Evolutionary conservation across 2,329 filamentous ascomycete species (phyloP), one percentile per base, ranked within the genome.

Genomic region (Colletotrichum spaethianum): DNA sequence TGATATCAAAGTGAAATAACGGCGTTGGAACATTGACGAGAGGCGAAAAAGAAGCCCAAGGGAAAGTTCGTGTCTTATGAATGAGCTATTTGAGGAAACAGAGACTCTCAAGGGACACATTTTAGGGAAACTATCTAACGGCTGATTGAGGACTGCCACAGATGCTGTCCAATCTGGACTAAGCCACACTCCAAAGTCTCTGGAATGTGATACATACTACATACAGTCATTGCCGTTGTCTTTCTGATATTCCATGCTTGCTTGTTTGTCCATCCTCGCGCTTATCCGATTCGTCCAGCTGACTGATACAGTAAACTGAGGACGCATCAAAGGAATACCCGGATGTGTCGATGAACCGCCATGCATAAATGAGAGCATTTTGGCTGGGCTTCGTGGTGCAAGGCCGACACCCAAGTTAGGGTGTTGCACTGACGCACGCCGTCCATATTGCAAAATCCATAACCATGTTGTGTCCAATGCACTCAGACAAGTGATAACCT

Each of bases 381-480:
- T 71, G 71, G 64, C 38, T 52, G 63, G 67, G 59, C 55, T 56
- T 68, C 56, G 28, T 33, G 52, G 65, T 56, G 72, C 46, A 69
- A 67, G 61, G 62, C 53, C 65, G 72, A 74, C 31, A 33, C 64
- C 56, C 68, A 28, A 33, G 26, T 26, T 12, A 16, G 46, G 65
- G 67, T n/a, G n/a, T 55, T 72, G 60, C 70, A 62, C 52, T 50
- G 67, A 62, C 55, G 48, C 68, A 65, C 55, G 61, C 66, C 67
- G 53, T 69, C 66, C 82, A 84, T 86, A 87, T 86, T 84, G 86
- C 86, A 88, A 88, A 88, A 88, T 84, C 82, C 84, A 84, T 89
- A 89, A 89, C 81, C 85, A 89, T 89, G 82, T 88, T 86, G 84
- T 89, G 86, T 90, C 88, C 88, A 90, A 90, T 85, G 83, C 86